Conservation (phyloP, 2,329 filamentous ascomycete species). For the Aspergillus sp. region DNA sequence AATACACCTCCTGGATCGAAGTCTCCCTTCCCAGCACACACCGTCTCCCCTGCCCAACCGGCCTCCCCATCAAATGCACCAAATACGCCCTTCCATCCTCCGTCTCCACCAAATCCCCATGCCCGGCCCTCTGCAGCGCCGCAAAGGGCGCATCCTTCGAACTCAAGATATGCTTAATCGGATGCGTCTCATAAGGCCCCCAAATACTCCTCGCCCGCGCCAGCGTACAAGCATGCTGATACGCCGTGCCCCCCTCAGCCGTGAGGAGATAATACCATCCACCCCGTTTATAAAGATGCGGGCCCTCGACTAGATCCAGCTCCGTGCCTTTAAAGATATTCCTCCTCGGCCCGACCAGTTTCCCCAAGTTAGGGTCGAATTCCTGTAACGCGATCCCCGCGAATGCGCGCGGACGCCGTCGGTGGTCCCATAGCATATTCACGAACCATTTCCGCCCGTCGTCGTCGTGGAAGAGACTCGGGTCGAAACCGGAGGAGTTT, state of each 20-base stretch:
- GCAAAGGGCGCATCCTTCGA: constrained; percentile 8
- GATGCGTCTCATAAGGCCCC: constrained; percentile 39
- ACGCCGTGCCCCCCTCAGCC: constrained; percentile 22
- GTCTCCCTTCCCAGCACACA: constrained; percentile 11
- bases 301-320: constrained; percentile 20
- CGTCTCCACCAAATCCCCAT: constrained; percentile 11
- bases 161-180: not conserved
- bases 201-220: constrained; percentile 24
- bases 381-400: constrained; percentile 3
- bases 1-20: constrained; percentile 7
- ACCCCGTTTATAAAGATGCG: constrained; percentile 27
- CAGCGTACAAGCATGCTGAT: constrained; percentile 23
- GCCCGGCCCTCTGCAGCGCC: constrained; percentile 8
- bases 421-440: constrained; percentile 8
- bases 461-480: constrained; percentile 41
- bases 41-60: constrained; percentile 9
- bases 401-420: not conserved
- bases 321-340: constrained; percentile 6
- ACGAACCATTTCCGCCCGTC: constrained; percentile 12
- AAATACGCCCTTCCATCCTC: constrained; percentile 4
- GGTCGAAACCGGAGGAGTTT: constrained; percentile 54
- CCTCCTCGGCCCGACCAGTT: constrained; percentile 1
- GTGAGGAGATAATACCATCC: constrained; percentile 29
- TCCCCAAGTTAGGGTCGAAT: not conserved
- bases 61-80: constrained; percentile 10